These are phyloP conservation scores for Cylindrodendrum hubeiense DNA, from an alignment of 2,329 filamentous ascomycete species.

Conservation along the genomic window DNA sequence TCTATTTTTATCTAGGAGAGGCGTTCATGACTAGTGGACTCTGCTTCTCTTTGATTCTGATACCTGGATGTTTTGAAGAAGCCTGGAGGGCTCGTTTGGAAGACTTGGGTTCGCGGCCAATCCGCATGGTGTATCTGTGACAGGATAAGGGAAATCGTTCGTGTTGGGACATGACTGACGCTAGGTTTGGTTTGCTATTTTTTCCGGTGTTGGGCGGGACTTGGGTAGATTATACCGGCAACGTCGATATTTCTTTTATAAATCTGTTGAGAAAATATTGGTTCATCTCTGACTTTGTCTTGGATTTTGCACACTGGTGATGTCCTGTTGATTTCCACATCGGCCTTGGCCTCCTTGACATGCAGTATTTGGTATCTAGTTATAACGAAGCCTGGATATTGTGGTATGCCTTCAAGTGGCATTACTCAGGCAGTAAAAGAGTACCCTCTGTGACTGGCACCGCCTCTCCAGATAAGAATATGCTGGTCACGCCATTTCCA, in stretches of 20 bases:
- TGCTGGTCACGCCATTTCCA: conserved; percentile 1
- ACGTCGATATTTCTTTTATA: conserved; percentile 33
- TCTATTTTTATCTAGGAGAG: conserved; percentile 17
- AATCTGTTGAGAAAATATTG: conserved; percentile 8
- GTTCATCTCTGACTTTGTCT: neutral
- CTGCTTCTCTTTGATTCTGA: conserved; percentile 32
- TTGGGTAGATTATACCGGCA: conserved; percentile 44
- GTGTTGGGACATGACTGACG: conserved; percentile 23
- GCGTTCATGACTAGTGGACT: conserved; percentile 25
- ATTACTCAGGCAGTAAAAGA: conserved; percentile 12
- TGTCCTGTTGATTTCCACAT: too few relatives aligned
- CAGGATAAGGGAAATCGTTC: conserved; percentile 25
- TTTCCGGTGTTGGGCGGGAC: conserved; percentile 30
- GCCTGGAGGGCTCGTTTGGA: conserved; percentile 21
- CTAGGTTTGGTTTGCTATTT: conserved; percentile 10
- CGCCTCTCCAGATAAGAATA: conserved; percentile 24
- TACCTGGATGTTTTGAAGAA: conserved; percentile 26
- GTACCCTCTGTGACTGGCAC: conserved; percentile 20
- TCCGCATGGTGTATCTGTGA: conserved; percentile 9
- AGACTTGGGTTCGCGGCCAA: conserved; percentile 13
- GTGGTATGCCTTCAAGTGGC: neutral
- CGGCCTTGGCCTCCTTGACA: too few relatives aligned
- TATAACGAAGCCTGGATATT: neutral
- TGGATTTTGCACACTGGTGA: neutral
- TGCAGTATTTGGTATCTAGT: neutral